Percentiles rank a stretch among this genome's conserved stretches.
Conservation (phyloP, 2,329 filamentous ascomycete genomes). For the Aspergillus sojae region DNA sequence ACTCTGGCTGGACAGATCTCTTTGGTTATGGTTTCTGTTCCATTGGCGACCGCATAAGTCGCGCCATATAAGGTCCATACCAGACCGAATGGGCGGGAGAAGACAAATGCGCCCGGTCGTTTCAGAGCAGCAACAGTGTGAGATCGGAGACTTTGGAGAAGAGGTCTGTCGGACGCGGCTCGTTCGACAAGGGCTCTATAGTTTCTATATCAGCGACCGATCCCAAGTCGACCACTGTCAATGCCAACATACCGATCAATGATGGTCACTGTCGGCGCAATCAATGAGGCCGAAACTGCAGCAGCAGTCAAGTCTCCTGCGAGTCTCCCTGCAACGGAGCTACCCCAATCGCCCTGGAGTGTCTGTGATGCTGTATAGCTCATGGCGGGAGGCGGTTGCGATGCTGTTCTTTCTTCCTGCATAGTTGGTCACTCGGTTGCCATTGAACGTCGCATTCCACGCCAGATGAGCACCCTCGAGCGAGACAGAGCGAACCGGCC, state of each 20-base stretch:
- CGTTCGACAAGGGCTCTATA: slow-evolving; percentile 31
- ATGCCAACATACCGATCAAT: slow-evolving; percentile 28
- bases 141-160: slow-evolving; percentile 24
- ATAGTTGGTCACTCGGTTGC: neutral
- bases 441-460: neutral
- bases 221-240: too few relatives aligned
- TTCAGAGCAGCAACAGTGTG: slow-evolving; percentile 25
- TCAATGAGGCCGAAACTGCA: slow-evolving; percentile 26
- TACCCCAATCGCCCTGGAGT: neutral
- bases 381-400: neutral
- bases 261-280: slow-evolving; percentile 30
- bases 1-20: slow-evolving; percentile 59
- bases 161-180: slow-evolving; percentile 23
- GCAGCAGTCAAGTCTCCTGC: slow-evolving; percentile 30
- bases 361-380: neutral
- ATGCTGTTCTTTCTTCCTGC: neutral
- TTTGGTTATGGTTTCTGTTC: slow-evolving; percentile 72
- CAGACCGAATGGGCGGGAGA: slow-evolving; percentile 41
- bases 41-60: slow-evolving; percentile 84
- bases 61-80: slow-evolving; percentile 69
- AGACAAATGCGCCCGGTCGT: slow-evolving; percentile 31
- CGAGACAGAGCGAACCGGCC: neutral
- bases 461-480: neutral
- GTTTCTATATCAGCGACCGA: neutral
- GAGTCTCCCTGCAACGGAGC: slow-evolving; percentile 10